Conservation (phyloP, 2,329 filamentous ascomycete genomes). For the Fusarium dlaminii region DNA sequence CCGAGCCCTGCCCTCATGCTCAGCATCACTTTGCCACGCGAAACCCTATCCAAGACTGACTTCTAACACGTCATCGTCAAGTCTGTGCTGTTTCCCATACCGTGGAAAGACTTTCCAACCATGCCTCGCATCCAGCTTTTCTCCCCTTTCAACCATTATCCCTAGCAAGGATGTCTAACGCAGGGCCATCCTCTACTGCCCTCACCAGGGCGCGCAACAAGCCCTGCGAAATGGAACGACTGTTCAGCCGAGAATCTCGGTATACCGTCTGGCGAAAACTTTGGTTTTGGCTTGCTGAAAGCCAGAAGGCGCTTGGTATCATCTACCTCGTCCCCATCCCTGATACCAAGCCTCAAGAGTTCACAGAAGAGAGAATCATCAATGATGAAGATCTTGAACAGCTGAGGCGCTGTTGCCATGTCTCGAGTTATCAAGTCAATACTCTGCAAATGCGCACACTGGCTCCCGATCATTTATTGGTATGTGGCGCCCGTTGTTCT, state of each 20-base stretch:
- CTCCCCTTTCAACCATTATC: neutral
- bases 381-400: neutral
- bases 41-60: neutral
- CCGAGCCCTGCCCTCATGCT: neutral
- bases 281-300: neutral
- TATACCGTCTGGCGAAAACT: neutral
- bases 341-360: neutral
- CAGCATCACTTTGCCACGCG: neutral
- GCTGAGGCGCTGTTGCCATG: neutral
- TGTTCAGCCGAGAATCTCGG: neutral
- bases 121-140: neutral
- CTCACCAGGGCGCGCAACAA: neutral
- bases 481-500: neutral
- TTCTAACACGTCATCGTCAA: too few species aligned
- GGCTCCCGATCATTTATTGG: neutral
- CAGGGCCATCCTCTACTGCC: accelerated
- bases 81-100: neutral
- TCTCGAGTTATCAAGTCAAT: neutral
- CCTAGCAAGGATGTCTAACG: neutral
- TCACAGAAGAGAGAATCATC: neutral
- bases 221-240: neutral
- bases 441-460: neutral
- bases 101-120: neutral
- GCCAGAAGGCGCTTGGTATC: neutral
- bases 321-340: neutral